phyloP scores from a whole-genome alignment of 2,329 filamentous ascomycete species.

The Penicillium sclerotigenum region DNA sequence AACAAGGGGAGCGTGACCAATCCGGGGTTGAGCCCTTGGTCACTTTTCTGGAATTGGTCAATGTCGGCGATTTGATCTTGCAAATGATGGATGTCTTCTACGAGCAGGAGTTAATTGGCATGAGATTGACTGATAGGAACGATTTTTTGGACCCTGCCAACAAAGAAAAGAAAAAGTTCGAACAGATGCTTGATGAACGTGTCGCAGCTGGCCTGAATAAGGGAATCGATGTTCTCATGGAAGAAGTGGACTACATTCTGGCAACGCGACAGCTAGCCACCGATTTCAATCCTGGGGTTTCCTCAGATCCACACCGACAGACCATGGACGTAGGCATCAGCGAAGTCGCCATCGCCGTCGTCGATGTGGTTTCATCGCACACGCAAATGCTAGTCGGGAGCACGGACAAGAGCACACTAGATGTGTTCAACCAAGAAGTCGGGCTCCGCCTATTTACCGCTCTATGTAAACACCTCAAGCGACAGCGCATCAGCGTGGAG shows the following conservation, averaged over 20 bases:
- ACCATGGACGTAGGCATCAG: constrained; percentile 62
- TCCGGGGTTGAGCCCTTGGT: constrained; percentile 83
- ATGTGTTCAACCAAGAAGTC: constrained; percentile 98
- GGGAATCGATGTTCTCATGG: constrained; percentile 97
- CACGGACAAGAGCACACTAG: constrained; percentile 95
- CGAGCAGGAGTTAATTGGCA: constrained; percentile 82
- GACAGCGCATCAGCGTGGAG: constrained; percentile 84
- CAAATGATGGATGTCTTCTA: constrained; percentile 99
- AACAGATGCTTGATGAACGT: constrained; percentile 96
- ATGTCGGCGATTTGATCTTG: constrained; percentile 94
- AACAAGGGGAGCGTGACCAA: constrained; percentile 61
- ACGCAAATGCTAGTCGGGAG: constrained; percentile 90
- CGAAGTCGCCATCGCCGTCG: constrained; percentile 72
- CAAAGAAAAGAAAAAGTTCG: constrained; percentile 96
- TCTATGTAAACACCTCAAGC: constrained; percentile 95
- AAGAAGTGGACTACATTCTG: constrained; percentile 93
- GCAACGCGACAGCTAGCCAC: constrained; percentile 80
- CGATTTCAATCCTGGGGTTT: constrained; percentile 76
- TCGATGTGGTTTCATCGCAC: constrained; percentile 81
- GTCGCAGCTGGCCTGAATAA: constrained; percentile 95
- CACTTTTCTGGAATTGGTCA: constrained; percentile 94
- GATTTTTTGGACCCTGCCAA: constrained; percentile 91
- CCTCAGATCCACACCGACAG: constrained; percentile 32
- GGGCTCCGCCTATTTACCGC: constrained; percentile 87
- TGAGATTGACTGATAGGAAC: constrained; percentile 82